phyloP scores from a whole-genome alignment of 2,329 filamentous ascomycete genomes.

The Ilyonectria destructans region DNA sequence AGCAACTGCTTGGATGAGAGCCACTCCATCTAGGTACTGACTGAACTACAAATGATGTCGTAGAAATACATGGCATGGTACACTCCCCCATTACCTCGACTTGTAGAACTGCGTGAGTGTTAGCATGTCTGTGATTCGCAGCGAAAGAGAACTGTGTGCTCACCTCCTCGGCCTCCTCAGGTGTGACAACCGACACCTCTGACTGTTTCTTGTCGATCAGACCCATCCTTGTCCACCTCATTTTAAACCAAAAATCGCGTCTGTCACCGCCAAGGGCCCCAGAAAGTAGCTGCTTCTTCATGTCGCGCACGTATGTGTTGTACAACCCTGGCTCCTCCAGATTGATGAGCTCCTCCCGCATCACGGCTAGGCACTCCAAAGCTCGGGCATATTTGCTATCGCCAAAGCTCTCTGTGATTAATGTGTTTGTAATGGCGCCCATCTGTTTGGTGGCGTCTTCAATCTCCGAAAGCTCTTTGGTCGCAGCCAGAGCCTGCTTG shows the following conservation, averaged over 20 bases:
- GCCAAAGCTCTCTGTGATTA: conserved; percentile 82
- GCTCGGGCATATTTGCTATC: conserved; percentile 82
- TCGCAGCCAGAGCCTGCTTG: conserved; percentile 80
- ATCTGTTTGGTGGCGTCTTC: conserved; percentile 82
- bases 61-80: conserved; percentile 26
- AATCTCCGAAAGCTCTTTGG: conserved; percentile 75
- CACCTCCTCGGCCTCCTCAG: conserved; percentile 80
- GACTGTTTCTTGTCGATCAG: conserved; percentile 78
- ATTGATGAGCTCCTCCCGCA: conserved; percentile 83
- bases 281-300: conserved; percentile 82
- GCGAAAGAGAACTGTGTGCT: conserved; percentile 33
- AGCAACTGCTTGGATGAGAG: conserved; percentile 5
- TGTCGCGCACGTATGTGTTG: conserved; percentile 79
- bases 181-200: conserved; percentile 76
- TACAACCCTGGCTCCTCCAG: conserved; percentile 84
- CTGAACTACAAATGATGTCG: conserved; percentile 1
- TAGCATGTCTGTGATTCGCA: conserved; percentile 38
- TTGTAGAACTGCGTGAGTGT: conserved; percentile 56
- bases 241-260: conserved; percentile 85
- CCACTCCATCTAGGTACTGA: conserved; percentile 3
- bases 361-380: conserved; percentile 81
- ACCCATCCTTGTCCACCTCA: conserved; percentile 79
- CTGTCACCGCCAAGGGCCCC: conserved; percentile 84
- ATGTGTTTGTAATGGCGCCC: conserved; percentile 77
- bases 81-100: conserved; percentile 46